Base-by-base conservation (phyloP, 345 rosid genomes). In the Eutrema japonicum region DNA sequence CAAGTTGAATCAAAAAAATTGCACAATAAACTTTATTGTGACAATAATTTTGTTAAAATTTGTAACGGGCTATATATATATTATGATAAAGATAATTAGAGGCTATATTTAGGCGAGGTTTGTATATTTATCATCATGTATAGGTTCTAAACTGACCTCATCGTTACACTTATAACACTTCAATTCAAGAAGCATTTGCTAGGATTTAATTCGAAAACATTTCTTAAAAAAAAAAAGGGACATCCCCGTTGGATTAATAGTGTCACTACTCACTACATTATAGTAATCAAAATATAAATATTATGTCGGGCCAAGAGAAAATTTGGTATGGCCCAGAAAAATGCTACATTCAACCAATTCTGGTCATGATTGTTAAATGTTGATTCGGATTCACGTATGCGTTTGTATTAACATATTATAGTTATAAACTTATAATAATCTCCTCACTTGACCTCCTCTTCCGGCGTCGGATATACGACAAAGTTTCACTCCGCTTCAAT, bases 281-380 rank as follows among this genome's bases (percentile, higher is more conserved):
- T 36, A 55, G 7, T n/a, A 13, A 14, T 43, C 10, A 63, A 7
- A 3, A 30, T 29, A 43, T 52, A 45, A 26, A 53, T 35, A 55
- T 46, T 64, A 73, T 48, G 71, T 64, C 58, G 48, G 64, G 65
- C 42, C 57, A 3, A 32, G 30, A 32, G 52, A 64, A 64, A 13
- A 73, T 73, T 46, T 64, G 71, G 42, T 37, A 56, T 73, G 77
- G 50, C 71, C 71, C 65, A 46, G 40, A 56, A 64, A 73, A 64
- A 33, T 73, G 71, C 58, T 73, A 46, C 42, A 56, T 73, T 64
- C 42, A 38, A 47, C 18, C 49, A 48, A 36, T 73, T 37, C 10
- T 64, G 10, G 55, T 45, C 30, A 36, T 48, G 64, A 52, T 33
- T 52, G 38, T 62, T 26, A 43, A 18, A 22, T 35, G 22, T 58